These are phyloP conservation scores for Candida verbasci DNA, from an alignment of 805 yeast species.

Conservation along the genomic window DNA sequence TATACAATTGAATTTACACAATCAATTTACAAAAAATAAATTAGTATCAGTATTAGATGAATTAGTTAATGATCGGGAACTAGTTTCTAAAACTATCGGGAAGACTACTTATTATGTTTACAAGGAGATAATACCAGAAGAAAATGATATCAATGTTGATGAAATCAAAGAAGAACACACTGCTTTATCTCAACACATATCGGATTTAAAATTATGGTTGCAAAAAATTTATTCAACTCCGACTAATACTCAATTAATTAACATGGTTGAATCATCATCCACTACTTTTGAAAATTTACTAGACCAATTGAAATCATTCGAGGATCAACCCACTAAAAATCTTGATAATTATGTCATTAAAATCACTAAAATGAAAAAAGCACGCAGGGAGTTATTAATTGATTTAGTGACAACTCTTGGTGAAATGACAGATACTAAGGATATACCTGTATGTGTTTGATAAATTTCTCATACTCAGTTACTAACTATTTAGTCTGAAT, in stretches of 20 bases:
- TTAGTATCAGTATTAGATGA: slow-evolving; percentile 33
- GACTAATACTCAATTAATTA: slow-evolving; percentile 3
- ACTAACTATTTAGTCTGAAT: slow-evolving; percentile 7
- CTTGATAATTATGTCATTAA: neutral
- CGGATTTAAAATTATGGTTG: slow-evolving; percentile 1
- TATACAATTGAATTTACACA: slow-evolving; percentile 42
- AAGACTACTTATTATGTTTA: slow-evolving; percentile 41
- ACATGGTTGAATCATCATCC: neutral
- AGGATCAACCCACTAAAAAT: neutral
- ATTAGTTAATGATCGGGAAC: slow-evolving; percentile 26
- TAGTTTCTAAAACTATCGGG: slow-evolving; percentile 40
- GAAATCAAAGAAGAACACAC: neutral
- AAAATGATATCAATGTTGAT: neutral
- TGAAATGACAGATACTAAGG: slow-evolving; percentile 8
- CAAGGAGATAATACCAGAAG: slow-evolving; percentile 20
- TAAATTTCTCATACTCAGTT: neutral
- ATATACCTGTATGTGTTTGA: slow-evolving; percentile 7
- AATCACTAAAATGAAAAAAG: slow-evolving; percentile 2
- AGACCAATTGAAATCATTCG: neutral
- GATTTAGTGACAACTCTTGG: slow-evolving; percentile 6
- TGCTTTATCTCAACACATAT: neutral
- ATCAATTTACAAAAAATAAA: slow-evolving; percentile 28
- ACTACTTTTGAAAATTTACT: neutral
- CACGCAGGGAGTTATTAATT: slow-evolving; percentile 6
- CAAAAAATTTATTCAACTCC: slow-evolving; percentile 4